phyloP scores from a whole-genome alignment of 2,329 filamentous ascomycete species.

The Aspergillus cejpii region DNA sequence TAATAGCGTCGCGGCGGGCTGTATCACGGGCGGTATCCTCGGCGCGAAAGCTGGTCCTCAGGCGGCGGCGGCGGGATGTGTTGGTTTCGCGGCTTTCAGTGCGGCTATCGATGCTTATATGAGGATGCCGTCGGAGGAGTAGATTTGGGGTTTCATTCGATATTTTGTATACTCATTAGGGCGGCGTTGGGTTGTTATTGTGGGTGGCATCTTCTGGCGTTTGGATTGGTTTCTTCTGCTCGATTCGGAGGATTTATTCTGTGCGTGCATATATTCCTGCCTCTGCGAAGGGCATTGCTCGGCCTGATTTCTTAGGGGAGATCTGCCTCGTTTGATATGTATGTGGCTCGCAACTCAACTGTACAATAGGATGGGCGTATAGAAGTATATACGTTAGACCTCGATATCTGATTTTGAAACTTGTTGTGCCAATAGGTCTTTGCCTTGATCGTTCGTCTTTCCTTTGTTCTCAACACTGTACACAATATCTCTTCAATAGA shows the following conservation, averaged over 20 bases:
- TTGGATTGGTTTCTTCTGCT: not conserved
- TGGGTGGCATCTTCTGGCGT: not conserved
- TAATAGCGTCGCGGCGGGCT: slow-evolving; percentile 83
- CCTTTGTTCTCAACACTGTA: no score
- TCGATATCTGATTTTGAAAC: no score
- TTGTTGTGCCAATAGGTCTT: no score
- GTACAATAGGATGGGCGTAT: not conserved
- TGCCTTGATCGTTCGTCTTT: no score
- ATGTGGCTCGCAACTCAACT: not conserved
- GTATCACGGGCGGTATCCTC: slow-evolving; percentile 81
- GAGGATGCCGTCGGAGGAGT: slow-evolving; percentile 57
- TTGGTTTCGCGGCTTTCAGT: slow-evolving; percentile 87
- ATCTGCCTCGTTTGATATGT: not conserved
- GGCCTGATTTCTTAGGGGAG: not conserved
- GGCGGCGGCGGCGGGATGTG: slow-evolving; percentile 79
- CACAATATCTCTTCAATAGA: no score
- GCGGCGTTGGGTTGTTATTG: not conserved
- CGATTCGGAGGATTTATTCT: not conserved
- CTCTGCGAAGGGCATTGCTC: not conserved
- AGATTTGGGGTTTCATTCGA: not conserved
- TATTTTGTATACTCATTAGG: not conserved
- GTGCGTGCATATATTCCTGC: not conserved
- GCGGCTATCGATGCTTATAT: slow-evolving; percentile 89
- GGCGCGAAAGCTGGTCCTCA: slow-evolving; percentile 83
- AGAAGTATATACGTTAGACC: not conserved